phyloP scores from a whole-genome alignment of 768 basidiomycete species.

The Auriscalpium orientale region DNA sequence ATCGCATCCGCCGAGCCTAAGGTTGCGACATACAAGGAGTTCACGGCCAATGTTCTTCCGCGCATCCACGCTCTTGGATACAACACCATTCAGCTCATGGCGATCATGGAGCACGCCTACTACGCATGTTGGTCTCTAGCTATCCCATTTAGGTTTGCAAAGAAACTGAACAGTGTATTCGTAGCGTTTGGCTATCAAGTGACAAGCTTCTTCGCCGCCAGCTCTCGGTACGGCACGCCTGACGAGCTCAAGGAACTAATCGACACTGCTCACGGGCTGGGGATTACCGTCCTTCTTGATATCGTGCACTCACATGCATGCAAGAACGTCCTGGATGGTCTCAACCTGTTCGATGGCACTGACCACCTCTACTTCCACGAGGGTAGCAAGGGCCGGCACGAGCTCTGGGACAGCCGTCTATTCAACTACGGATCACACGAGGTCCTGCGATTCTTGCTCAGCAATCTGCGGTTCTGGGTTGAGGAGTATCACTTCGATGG shows the following conservation, averaged over 20 bases:
- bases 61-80: conserved; percentile 90
- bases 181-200: conserved; percentile 97
- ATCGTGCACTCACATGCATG: conserved; percentile 97
- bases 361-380: conserved; percentile 98
- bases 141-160: not conserved
- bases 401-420: conserved; percentile 95
- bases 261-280: conserved; percentile 91
- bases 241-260: conserved; percentile 94
- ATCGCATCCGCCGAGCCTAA: conserved; percentile 84
- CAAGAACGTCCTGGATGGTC: conserved; percentile 93
- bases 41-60: conserved; percentile 75
- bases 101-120: conserved; percentile 96
- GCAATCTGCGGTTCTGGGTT: conserved; percentile 92
- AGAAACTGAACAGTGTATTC: conserved; percentile 6
- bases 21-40: conserved; percentile 95
- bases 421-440: conserved; percentile 97
- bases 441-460: conserved; percentile 89
- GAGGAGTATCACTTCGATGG: conserved; percentile 96
- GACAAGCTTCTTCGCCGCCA: conserved; percentile 94
- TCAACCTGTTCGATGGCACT: conserved; percentile 95
- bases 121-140: conserved; percentile 71
- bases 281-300: conserved; percentile 88
- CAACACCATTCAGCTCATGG: conserved; percentile 98
- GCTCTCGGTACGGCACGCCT: conserved; percentile 91
- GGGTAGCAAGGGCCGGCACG: conserved; percentile 83